These are phyloP conservation scores for Trichocladium antarcticum DNA, from an alignment of 495 filamentous ascomycete genomes.

Conservation along the genomic window DNA sequence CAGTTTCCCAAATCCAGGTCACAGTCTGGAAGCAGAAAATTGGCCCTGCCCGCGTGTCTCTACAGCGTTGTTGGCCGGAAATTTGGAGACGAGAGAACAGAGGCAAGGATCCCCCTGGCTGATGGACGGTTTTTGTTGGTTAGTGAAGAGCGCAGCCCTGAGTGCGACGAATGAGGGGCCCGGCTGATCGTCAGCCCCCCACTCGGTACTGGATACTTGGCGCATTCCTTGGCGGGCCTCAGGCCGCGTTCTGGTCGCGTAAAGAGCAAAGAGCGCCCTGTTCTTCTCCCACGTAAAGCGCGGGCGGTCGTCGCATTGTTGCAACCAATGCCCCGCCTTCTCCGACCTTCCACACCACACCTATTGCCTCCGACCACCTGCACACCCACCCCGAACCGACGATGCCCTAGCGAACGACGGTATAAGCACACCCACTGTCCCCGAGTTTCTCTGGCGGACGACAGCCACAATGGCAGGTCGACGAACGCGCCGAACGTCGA, in stretches of 20 bases:
- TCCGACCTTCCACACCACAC: neutral
- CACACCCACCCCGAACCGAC: neutral
- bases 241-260: conserved; percentile 1
- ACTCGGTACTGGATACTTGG: neutral
- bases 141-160: too few relatives aligned
- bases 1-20: neutral
- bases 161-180: too few relatives aligned
- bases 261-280: neutral
- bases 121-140: too few relatives aligned
- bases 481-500: conserved; percentile 19
- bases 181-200: too few relatives aligned
- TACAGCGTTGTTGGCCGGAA: too few relatives aligned
- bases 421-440: neutral
- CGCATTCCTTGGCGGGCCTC: too few relatives aligned
- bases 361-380: too few relatives aligned
- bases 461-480: conserved; percentile 25
- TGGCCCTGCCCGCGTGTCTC: too few relatives aligned
- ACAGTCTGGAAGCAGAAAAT: neutral
- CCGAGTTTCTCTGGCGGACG: neutral
- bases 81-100: too few relatives aligned
- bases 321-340: neutral
- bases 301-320: neutral
- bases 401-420: neutral
- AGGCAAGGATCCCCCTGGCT: too few relatives aligned
- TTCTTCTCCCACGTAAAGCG: conserved; percentile 3